phyloP scores from a whole-genome alignment of 2,329 filamentous ascomycete species.

The Colletotrichum karsti region DNA sequence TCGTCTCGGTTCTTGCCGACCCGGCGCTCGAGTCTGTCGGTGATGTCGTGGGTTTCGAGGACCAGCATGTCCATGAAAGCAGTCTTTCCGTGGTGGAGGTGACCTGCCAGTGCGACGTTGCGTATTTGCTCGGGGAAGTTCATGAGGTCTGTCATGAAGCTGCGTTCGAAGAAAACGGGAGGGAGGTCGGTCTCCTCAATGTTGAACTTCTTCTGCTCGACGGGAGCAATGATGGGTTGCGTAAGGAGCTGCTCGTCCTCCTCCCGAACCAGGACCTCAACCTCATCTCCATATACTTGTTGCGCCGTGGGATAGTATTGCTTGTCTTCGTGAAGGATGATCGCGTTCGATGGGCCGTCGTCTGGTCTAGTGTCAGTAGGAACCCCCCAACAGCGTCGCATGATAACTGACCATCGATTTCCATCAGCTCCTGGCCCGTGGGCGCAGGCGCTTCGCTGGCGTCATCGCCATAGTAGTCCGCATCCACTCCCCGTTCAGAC shows the following conservation, averaged over 20 bases:
- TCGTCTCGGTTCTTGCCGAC: constrained; percentile 85
- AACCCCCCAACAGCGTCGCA: neutral
- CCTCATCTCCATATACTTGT: constrained; percentile 92
- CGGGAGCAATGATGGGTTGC: constrained; percentile 91
- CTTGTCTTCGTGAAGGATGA: constrained; percentile 98
- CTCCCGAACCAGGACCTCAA: constrained; percentile 95
- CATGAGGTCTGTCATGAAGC: constrained; percentile 95
- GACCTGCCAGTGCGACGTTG: constrained; percentile 90
- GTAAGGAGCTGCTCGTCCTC: constrained; percentile 94
- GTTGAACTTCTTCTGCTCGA: constrained; percentile 95
- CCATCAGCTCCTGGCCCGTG: constrained; percentile 88
- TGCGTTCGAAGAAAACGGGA: constrained; percentile 84
- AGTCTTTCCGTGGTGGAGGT: constrained; percentile 97
- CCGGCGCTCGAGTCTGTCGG: constrained; percentile 80
- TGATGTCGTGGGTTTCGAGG: constrained; percentile 90
- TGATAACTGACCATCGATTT: constrained; percentile 75
- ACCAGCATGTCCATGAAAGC: constrained; percentile 99
- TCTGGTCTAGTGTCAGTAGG: constrained; percentile 17
- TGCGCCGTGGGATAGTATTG: constrained; percentile 99
- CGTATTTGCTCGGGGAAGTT: constrained; percentile 94
- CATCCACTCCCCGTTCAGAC: constrained; percentile 78
- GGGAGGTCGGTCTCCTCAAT: constrained; percentile 93
- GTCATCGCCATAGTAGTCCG: constrained; percentile 82
- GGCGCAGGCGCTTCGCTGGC: constrained; percentile 69
- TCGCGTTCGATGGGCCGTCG: constrained; percentile 90